Evolutionary conservation across 768 basidiomycete genomes (phyloP).

Genomic region (Tulasnella sp.): DNA sequence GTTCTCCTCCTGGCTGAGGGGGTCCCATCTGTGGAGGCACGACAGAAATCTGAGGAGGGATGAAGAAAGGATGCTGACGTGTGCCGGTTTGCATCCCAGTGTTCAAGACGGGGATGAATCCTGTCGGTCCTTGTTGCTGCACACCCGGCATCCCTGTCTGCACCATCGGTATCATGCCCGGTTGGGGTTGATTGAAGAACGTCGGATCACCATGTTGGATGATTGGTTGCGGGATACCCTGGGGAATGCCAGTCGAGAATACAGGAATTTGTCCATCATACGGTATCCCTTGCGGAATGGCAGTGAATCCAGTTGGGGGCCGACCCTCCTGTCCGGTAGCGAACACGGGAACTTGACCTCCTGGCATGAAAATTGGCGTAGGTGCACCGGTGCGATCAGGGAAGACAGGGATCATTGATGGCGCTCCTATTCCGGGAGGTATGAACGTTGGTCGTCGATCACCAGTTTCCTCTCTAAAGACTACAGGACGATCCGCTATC

Average conservation of each 20-base stretch:
- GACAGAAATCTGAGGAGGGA: background rate
- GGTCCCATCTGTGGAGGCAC: background rate
- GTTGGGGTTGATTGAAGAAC: background rate
- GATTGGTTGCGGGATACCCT: background rate
- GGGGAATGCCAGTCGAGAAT: background rate
- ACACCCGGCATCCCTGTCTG: background rate
- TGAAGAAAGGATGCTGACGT: background rate
- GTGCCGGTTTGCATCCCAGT: background rate
- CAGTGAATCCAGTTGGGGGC: background rate
- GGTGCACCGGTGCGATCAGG: background rate
- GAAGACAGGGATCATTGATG: background rate
- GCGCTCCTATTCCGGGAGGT: background rate
- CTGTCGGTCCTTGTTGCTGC: no score
- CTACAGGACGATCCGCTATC: background rate
- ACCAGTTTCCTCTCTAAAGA: background rate
- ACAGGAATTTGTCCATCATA: background rate
- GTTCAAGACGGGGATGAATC: no score
- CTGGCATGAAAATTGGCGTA: background rate
- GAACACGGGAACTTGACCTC: background rate
- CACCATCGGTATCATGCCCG: background rate
- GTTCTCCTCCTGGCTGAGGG: background rate
- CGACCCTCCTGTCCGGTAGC: background rate
- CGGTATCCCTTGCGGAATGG: background rate
- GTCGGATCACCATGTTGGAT: background rate
- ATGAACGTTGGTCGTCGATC: background rate